A percentile compares a stretch with the other conserved stretches of the same genome.
These are phyloP conservation scores for Quercus tomentella DNA, from an alignment of 331 rosid species.

Conservation along the genomic window DNA sequence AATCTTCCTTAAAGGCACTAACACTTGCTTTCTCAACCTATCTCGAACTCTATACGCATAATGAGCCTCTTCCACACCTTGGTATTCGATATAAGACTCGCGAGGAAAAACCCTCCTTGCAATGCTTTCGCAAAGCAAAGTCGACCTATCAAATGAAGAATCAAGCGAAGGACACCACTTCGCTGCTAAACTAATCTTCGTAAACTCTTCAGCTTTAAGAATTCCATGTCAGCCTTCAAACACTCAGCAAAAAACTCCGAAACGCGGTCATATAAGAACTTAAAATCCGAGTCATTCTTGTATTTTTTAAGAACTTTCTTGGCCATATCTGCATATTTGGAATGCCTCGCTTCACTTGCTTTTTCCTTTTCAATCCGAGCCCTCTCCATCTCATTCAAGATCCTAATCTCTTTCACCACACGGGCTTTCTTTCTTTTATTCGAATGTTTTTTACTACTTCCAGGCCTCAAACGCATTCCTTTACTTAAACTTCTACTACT, in stretches of 20 bases:
- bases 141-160: constrained; percentile 28
- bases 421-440: not conserved
- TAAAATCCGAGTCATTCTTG: constrained; percentile 14
- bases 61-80: constrained; percentile 20
- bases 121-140: constrained; percentile 23
- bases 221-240: constrained; percentile 28
- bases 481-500: not conserved
- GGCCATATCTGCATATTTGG: constrained; percentile 25
- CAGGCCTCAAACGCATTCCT: too few species aligned
- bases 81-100: constrained; percentile 11
- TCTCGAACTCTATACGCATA: constrained; percentile 30
- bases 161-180: constrained; percentile 39
- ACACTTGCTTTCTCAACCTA: constrained; percentile 28
- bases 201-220: constrained; percentile 1
- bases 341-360: constrained; percentile 32
- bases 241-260: constrained; percentile 37
- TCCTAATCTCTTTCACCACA: not conserved
- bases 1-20: constrained; percentile 25
- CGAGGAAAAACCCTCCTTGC: constrained; percentile 32
- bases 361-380: constrained; percentile 20
- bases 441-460: not conserved
- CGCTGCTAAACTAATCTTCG: constrained; percentile 28
- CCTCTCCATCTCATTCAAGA: not conserved
- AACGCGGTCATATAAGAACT: constrained; percentile 26
- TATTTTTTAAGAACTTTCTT: constrained; percentile 25